Evolutionary conservation across 225 moss, liverwort and hornwort species (phyloP), one percentile per base, ranked within the genome.

Genomic region (Climacium dendroides): DNA sequence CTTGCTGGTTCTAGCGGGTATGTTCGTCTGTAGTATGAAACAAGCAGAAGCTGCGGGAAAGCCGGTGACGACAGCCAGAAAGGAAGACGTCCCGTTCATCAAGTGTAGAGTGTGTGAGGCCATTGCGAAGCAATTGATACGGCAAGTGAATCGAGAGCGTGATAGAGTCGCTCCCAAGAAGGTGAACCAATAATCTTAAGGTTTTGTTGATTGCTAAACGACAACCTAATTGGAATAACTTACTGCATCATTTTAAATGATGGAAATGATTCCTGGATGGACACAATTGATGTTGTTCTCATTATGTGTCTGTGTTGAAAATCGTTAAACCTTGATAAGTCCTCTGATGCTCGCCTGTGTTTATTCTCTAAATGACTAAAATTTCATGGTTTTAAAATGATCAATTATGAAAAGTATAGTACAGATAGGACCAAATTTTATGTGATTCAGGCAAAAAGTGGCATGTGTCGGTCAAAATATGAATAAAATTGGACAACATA

Each of bases 21-120:
- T 85, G 37, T 24, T 82, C 41, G 52, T 64, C 54, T 88, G 58
- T 64, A n/a, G 84, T 82, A 19, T 67, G 65, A 75, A 86, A n/a
- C 87, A 78, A 84, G 89, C 88, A 54, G 87, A 86, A 23, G 90
- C 82, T 71, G 89, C 85, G 29, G 90, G 86, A 19, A 92, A 92
- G 85, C 89, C 74, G 29, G 92, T 89, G 60, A 88, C 91, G 19
- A 88, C 90, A 85, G 93, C 95, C 78, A 92, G 96, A 89, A 98
- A 96, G 90, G 95, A 95, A 88, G 97, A 97, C 81, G 83, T 97
- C 50, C 95, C 96, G 59, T 97, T 92, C 62, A 97, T 98, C 85
- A 94, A 93, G 88, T 98, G 97, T 72, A 91, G 91, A 43, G 96
- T 98, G 25, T 98, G 98, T 67, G 97, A 96, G 87, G 89, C 91